Evolutionary conservation across 2,329 filamentous ascomycete genomes (phyloP).

Genomic region (Colletotrichum ledebouriae): DNA sequence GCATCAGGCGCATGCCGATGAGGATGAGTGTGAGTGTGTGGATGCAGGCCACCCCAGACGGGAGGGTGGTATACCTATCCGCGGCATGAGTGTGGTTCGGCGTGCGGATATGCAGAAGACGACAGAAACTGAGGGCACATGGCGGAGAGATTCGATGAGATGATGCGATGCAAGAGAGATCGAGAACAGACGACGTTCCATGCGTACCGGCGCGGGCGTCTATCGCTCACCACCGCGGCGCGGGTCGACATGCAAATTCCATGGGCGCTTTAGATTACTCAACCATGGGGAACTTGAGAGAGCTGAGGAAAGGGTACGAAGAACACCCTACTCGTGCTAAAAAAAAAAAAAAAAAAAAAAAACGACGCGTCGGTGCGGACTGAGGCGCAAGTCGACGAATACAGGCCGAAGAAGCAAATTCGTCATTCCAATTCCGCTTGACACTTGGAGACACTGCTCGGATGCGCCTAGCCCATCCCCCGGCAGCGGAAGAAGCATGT

Average conservation of each 20-base stretch:
- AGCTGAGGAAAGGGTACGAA: too few relatives aligned
- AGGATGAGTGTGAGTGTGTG: neutral
- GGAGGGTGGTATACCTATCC: conserved; percentile 37
- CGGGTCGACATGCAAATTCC: conserved; percentile 9
- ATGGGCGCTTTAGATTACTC: neutral
- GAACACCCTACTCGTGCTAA: too few relatives aligned
- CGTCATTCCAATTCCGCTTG: conserved; percentile 30
- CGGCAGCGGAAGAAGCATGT: conserved; percentile 15
- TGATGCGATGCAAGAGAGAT: conserved; percentile 5
- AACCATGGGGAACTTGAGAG: too few relatives aligned
- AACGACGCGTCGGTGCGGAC: neutral
- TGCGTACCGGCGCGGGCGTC: conserved; percentile 14
- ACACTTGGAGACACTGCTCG: neutral
- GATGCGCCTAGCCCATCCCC: conserved; percentile 5
- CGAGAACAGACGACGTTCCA: conserved; percentile 12
- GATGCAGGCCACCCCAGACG: neutral
- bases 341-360: neutral
- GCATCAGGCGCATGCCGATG: conserved; percentile 31
- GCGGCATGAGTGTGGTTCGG: conserved; percentile 4
- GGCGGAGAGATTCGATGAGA: neutral
- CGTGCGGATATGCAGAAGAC: neutral
- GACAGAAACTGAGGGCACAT: conserved; percentile 1
- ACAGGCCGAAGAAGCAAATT: conserved; percentile 17
- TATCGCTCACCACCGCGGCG: conserved; percentile 22
- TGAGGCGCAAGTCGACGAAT: neutral